Evolutionary conservation across 768 basidiomycete genomes (phyloP).

Genomic region (Naganishia vaughanmartiniae): DNA sequence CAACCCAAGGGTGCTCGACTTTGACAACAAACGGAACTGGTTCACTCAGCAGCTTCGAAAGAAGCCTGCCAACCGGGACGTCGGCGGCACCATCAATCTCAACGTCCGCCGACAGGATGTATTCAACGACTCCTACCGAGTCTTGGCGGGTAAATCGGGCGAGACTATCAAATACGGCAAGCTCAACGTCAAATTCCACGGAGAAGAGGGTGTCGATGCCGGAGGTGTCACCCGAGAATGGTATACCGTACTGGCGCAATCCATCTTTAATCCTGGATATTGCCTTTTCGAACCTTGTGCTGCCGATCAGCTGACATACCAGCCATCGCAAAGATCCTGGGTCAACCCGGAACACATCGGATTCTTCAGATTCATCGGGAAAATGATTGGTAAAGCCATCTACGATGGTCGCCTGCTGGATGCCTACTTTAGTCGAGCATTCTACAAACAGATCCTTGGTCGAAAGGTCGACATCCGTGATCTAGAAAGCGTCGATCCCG

Average conservation of each 20-base stretch:
- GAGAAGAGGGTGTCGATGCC: constrained; percentile 97
- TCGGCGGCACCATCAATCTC: constrained; percentile 37
- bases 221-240: constrained; percentile 97
- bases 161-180: constrained; percentile 98
- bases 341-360: constrained; percentile 85
- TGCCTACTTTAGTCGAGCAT: constrained; percentile 93
- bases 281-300: constrained; percentile 92
- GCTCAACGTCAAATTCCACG: constrained; percentile 89
- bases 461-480: constrained; percentile 94
- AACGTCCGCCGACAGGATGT: constrained; percentile 61
- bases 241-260: constrained; percentile 95
- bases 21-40: constrained; percentile 94
- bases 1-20: constrained; percentile 94
- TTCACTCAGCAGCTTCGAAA: constrained; percentile 50
- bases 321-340: constrained; percentile 60
- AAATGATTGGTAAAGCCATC: constrained; percentile 92
- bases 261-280: constrained; percentile 99
- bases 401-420: constrained; percentile 86
- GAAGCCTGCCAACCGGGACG: constrained; percentile 36
- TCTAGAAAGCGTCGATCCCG: constrained; percentile 96
- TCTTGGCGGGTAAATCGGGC: constrained; percentile 81
- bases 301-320: constrained; percentile 89
- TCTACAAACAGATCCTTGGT: constrained; percentile 91
- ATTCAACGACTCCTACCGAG: constrained; percentile 95
- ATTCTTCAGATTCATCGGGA: constrained; percentile 98